Evolutionary conservation across 441 rosid species (phyloP).

Genomic region (Raphanus hybrid): DNA sequence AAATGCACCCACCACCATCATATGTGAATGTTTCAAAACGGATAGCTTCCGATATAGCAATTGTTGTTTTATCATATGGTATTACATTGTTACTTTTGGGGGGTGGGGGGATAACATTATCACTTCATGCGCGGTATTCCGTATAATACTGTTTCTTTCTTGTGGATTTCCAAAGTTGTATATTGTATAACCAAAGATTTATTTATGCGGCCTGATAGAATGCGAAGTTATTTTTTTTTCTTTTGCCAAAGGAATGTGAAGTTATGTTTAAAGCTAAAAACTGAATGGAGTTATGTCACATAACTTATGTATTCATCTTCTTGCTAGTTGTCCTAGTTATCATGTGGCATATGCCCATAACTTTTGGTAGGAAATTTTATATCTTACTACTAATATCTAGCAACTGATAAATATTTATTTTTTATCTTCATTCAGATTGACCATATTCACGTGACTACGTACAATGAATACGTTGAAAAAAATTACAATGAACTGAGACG

Average conservation of each 20-base stretch:
- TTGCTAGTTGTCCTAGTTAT: conserved; percentile 1
- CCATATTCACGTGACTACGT: background rate
- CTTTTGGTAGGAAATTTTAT: conserved; percentile 15
- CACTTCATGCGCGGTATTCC: no score
- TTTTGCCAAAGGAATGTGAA: background rate
- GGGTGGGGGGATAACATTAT: no score
- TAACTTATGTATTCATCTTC: background rate
- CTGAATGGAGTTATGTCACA: background rate
- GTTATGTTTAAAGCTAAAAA: background rate
- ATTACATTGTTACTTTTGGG: no score
- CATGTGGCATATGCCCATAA: conserved; percentile 36
- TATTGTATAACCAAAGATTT: no score
- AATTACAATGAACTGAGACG: background rate
- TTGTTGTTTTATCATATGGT: no score
- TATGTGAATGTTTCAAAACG: background rate
- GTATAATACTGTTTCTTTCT: no score
- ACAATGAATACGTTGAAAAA: background rate
- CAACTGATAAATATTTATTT: background rate
- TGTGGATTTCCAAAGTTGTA: no score
- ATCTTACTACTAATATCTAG: background rate
- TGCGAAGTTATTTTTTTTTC: no score
- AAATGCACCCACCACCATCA: conserved; percentile 15
- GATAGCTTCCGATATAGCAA: background rate
- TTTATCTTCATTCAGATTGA: background rate
- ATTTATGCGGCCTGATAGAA: no score